Conservation (phyloP, 2,329 filamentous ascomycete species). For the Paraphaeosphaeria sporulosa region DNA sequence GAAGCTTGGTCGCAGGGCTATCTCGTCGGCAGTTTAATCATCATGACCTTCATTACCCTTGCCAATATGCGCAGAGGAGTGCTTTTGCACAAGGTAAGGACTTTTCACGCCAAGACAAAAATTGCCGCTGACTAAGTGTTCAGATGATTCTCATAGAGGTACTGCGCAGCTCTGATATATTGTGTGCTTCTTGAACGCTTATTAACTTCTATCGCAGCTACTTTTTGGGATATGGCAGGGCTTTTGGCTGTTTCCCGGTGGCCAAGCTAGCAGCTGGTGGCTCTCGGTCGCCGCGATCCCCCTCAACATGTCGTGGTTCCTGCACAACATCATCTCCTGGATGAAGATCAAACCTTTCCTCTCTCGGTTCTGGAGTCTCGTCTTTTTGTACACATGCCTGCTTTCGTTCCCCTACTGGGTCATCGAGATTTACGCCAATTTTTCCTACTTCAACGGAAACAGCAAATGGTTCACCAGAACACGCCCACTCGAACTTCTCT, state of each 20-base stretch:
- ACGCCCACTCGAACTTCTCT: slow-evolving; percentile 67
- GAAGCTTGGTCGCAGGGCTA: slow-evolving; percentile 53
- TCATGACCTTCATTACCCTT: slow-evolving; percentile 58
- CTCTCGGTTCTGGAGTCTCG: slow-evolving; percentile 55
- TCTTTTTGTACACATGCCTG: slow-evolving; percentile 67
- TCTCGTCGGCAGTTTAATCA: slow-evolving; percentile 53
- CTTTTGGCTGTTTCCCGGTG: slow-evolving; percentile 65
- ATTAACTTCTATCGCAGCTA: slow-evolving; percentile 50
- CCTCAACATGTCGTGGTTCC: slow-evolving; percentile 68
- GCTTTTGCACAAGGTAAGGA: slow-evolving; percentile 54
- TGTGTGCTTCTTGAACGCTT: neutral
- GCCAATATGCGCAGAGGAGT: slow-evolving; percentile 59
- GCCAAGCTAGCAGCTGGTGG: slow-evolving; percentile 69
- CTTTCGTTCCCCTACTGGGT: slow-evolving; percentile 70
- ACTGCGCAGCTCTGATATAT: slow-evolving; percentile 14
- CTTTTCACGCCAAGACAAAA: neutral
- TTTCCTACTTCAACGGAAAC: slow-evolving; percentile 67
- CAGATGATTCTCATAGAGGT: slow-evolving; percentile 59
- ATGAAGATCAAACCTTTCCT: slow-evolving; percentile 71
- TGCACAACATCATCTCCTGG: slow-evolving; percentile 74
- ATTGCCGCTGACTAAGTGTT: slow-evolving; percentile 23
- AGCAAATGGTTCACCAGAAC: slow-evolving; percentile 63
- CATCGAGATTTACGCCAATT: slow-evolving; percentile 71
- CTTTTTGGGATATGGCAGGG: slow-evolving; percentile 65
- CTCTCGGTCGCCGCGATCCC: slow-evolving; percentile 67